Evolutionary conservation across 73 alveolate species (phyloP).

Genomic region (Blepharisma stoltei): DNA sequence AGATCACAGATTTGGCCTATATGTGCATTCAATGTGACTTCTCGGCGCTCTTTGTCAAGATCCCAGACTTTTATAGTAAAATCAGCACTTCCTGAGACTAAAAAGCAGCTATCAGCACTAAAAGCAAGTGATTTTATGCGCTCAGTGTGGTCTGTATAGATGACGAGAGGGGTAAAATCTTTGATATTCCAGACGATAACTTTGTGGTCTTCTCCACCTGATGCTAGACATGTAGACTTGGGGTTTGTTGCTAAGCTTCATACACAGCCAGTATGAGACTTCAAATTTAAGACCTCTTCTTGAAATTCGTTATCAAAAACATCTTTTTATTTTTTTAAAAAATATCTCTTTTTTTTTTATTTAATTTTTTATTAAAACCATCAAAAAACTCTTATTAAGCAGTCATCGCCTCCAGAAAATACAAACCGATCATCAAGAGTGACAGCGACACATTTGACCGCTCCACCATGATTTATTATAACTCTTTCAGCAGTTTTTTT

Average conservation of each 20-base stretch:
- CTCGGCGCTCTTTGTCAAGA: slow-evolving; percentile 10
- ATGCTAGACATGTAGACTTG: background rate
- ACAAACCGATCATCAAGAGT: background rate
- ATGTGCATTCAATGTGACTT: background rate
- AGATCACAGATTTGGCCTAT: background rate
- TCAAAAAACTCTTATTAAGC: slow-evolving; percentile 18
- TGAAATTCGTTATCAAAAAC: background rate
- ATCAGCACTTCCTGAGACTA: slow-evolving; percentile 29
- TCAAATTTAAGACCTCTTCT: slow-evolving; percentile 14
- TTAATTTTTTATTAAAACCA: too few species aligned
- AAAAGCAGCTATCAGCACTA: background rate
- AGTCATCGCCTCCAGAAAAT: slow-evolving; percentile 26
- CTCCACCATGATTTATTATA: background rate
- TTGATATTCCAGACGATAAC: slow-evolving; percentile 20
- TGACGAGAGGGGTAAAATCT: background rate
- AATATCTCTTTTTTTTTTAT: too few species aligned
- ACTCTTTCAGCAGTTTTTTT: background rate
- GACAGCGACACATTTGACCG: slow-evolving; percentile 6
- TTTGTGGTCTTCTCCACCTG: slow-evolving; percentile 9
- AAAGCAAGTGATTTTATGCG: background rate
- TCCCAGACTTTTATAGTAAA: slow-evolving; percentile 15
- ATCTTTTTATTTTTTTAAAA: too few species aligned
- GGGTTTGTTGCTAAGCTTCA: background rate
- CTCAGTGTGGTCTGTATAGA: background rate
- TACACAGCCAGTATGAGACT: background rate